Conservation (phyloP, 202 grass and related monocot genomes). For the Setaria italica region DNA sequence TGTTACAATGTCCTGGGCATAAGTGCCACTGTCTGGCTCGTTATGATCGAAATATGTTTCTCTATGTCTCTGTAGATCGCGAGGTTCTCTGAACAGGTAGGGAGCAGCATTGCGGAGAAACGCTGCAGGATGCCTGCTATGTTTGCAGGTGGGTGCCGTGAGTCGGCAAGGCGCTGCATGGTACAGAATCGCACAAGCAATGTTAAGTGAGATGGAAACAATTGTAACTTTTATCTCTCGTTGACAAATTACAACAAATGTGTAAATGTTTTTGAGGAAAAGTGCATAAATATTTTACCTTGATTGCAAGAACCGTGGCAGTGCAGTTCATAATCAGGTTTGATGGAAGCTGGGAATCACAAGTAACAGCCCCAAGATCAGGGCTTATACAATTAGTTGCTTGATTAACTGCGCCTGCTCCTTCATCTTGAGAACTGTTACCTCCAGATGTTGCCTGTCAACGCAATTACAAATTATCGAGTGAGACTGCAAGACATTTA, state of each 20-base stretch:
- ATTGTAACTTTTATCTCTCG: background rate
- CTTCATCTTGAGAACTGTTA: constrained; percentile 28
- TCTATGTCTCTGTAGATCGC: constrained; percentile 52
- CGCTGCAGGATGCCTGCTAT: constrained; percentile 59
- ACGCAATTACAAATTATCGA: background rate
- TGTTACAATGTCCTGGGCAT: constrained; percentile 31
- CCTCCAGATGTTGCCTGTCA: constrained; percentile 32
- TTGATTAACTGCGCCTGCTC: constrained; percentile 27
- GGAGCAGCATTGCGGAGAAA: constrained; percentile 48
- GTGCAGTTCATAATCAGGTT: constrained; percentile 59
- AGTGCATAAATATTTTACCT: constrained; percentile 43
- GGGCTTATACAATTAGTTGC: background rate
- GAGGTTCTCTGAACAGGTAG: constrained; percentile 57
- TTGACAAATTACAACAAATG: background rate
- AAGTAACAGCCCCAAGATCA: background rate
- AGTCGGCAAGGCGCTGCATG: constrained; percentile 50
- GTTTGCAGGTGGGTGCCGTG: constrained; percentile 43
- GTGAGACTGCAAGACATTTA: background rate
- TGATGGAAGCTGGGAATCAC: constrained; percentile 33
- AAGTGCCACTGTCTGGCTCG: constrained; percentile 57
- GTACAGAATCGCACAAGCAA: constrained; percentile 10
- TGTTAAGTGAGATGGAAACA: background rate
- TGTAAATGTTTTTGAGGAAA: background rate
- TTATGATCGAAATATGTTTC: constrained; percentile 38
- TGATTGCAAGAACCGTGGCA: constrained; percentile 55